Base-by-base conservation (phyloP, 2,329 filamentous ascomycete species). In the Fusarium heterosporum region DNA sequence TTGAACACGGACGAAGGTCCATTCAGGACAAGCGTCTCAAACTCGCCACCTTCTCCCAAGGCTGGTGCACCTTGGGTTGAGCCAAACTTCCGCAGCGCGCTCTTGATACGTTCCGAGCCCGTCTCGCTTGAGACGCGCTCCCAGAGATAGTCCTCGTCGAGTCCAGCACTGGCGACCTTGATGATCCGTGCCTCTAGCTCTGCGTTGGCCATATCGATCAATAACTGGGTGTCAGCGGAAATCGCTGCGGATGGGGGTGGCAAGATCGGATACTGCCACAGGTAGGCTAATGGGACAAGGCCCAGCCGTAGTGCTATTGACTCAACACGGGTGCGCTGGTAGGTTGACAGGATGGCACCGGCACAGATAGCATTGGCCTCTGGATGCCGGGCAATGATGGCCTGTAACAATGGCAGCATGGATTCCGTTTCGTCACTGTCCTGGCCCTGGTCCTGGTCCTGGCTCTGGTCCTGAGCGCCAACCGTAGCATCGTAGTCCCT, bases 311-410 rank as follows among this genome's bases (percentile, higher is more conserved):
- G 75, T 12, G 94, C 94, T 12, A 98, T 90, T 58, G 92, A 95
- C 80, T 99, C 96, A 48, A 99, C 91, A n/a, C 96, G 86, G 2
- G 95, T 98, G 56, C 96, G 90, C 80, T 99, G 96, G 79, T 99
- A 99, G 4, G 93, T 97, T 11, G 93, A 97, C 36, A 98, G 81
- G 63, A 99, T 97, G 19, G 96, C 96, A 53, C 96, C 96, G 0
- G 94, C 93, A 70, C 90, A 94, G 48, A 99, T 82, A 30, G 95
- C 96, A 75, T 96, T 94, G 50, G 92, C 91, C 57, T 90, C 86
- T 0, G 95, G 95, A 75, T 97, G 92, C 3, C 81, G 83, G 11
- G 78, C 74, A 74, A 89, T 86, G 60, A 97, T 85, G 48, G 83
- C 84, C 17, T 77, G 78, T n/a, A 99, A 84, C 19, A 99, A 84